phyloP scores from a whole-genome alignment of 306 rosid species.

The Castanea crenata region DNA sequence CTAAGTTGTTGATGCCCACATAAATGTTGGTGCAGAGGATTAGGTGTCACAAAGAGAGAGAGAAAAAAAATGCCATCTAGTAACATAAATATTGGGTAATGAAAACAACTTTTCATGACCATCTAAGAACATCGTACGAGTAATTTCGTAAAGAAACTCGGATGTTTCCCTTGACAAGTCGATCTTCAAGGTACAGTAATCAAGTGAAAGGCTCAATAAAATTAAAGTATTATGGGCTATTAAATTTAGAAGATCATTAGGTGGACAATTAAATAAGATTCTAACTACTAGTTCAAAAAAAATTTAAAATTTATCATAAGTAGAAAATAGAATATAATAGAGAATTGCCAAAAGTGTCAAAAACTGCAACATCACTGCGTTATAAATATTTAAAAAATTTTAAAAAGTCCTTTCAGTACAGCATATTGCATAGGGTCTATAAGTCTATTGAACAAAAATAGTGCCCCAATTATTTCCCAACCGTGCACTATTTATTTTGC shows the following conservation, averaged over 20 bases:
- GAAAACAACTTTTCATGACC: background rate
- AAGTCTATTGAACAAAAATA: background rate
- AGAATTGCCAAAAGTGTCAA: too few relatives aligned
- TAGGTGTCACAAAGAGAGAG: background rate
- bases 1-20: background rate
- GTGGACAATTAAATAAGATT: too few relatives aligned
- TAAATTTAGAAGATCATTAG: too few relatives aligned
- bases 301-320: too few relatives aligned
- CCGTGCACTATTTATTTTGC: background rate
- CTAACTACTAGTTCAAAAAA: too few relatives aligned
- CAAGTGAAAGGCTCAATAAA: too few relatives aligned
- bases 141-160: background rate
- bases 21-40: slow-evolving; percentile 6
- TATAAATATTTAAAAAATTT: too few relatives aligned
- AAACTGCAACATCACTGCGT: too few relatives aligned
- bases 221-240: too few relatives aligned
- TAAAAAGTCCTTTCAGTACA: too few relatives aligned
- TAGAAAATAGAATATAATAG: too few relatives aligned
- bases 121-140: background rate
- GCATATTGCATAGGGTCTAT: background rate
- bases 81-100: background rate
- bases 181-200: too few relatives aligned
- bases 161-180: background rate
- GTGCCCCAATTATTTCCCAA: background rate
- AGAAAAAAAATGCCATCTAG: background rate